A percentile compares a stretch with the other conserved stretches of the same genome.
phyloP scores from a whole-genome alignment of 139 green algal genomes.

The Coelastrella sp. region DNA sequence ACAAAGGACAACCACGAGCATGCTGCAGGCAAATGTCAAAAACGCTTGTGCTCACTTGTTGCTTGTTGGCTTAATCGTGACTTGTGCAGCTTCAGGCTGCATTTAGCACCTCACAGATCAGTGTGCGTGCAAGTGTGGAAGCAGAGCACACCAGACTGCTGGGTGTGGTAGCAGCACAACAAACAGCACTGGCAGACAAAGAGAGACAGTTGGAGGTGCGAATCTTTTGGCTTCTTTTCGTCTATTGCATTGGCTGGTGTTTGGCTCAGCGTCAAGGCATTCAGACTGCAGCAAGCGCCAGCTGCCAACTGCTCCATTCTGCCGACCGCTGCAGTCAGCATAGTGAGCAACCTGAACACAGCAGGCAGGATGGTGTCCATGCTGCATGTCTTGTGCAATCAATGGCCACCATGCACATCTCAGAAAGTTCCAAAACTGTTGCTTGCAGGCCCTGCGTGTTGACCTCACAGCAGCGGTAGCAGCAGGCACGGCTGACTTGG shows the following conservation, averaged over 20 bases:
- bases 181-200: constrained; percentile 25
- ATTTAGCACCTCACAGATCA: background rate
- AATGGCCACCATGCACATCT: no score
- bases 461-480: constrained; percentile 24
- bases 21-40: no score
- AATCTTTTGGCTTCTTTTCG: background rate
- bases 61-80: no score
- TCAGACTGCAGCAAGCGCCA: background rate
- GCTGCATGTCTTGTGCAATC: no score
- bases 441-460: constrained; percentile 10
- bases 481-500: constrained; percentile 33
- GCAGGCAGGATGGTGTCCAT: background rate
- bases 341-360: background rate
- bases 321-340: background rate
- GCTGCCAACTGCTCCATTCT: no score
- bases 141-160: constrained; percentile 21
- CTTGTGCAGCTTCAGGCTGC: constrained; percentile 14
- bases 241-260: no score
- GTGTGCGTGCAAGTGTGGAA: background rate
- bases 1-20: no score
- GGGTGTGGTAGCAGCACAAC: constrained; percentile 16
- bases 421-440: no score
- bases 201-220: constrained; percentile 44
- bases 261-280: no score
- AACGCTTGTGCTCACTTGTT: no score